Base-by-base conservation (phyloP, 768 basidiomycete genomes). In the Boletus sp. region DNA sequence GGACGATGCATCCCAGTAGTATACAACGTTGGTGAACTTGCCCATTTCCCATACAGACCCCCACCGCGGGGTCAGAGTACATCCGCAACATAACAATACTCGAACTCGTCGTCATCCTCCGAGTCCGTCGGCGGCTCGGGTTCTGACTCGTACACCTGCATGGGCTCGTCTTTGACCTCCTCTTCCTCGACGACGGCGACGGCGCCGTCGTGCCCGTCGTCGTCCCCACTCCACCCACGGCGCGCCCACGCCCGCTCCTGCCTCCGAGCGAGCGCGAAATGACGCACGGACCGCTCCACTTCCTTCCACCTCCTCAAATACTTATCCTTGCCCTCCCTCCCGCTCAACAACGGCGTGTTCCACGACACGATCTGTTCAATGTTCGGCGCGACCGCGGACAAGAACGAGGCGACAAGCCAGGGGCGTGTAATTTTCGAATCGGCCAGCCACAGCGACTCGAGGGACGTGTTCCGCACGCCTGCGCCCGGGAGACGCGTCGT, bases 381-480 rank as follows among this genome's bases (percentile, higher is more conserved):
- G 4, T 71, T 71, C 2, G 68, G 68, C 1, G 65, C 70, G 25
- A 69, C 58, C 0, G 70, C 61, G 19, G 68, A 71, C 23, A 69
- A 11, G 30, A 67, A 69, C 10, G 67, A 50, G 0, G 68, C 68
- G 25, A 69, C 68, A 46, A 69, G 58, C 14, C 41, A 23, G 0
- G 69, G 57, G 5, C 61, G 67, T 0, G 68, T 71, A 44, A 69
- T 69, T 17, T 47, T 43, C 5, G 66, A 67, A 15, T 67, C 57
- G 30, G 69, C 60, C 17, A 69, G 13, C 70, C 70, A 69, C 0
- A 69, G 21, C 1, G 67, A 64, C 25, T 71, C 64, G 7, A 69
- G 51, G 7, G 67, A 55, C 1, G 57, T 63, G 13, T 69, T 71
- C 19, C 55, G 57, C 1, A 67, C 58, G 3, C 64, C 67, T 0